A percentile compares a stretch with the other conserved stretches of the same genome.
These are phyloP conservation scores for Colletotrichum eremochloae DNA, from an alignment of 2,329 filamentous ascomycete species.

Conservation along the genomic window DNA sequence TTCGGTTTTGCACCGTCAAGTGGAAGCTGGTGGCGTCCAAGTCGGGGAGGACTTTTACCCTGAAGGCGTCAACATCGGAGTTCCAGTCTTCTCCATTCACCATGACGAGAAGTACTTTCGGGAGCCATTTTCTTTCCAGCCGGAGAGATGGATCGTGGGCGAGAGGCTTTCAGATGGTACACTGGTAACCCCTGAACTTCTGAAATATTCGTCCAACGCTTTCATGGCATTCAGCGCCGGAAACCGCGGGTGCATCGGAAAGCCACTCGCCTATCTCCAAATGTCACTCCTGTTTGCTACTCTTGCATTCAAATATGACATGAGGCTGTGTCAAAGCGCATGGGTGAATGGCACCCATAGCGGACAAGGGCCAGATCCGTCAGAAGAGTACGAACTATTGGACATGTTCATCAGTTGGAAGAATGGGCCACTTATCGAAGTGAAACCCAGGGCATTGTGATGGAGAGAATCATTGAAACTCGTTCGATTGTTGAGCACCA, in stretches of 20 bases:
- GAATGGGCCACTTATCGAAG: constrained; percentile 13
- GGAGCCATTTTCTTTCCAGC: constrained; percentile 16
- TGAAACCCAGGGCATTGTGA: not conserved
- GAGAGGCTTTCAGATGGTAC: constrained; percentile 24
- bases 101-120: constrained; percentile 25
- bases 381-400: constrained; percentile 21
- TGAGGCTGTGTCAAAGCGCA: constrained; percentile 5
- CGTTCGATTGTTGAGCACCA: too few relatives aligned
- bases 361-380: constrained; percentile 15
- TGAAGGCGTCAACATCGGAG: constrained; percentile 22
- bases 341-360: constrained; percentile 19
- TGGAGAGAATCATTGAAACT: too few relatives aligned
- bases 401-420: constrained; percentile 36
- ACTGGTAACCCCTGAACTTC: constrained; percentile 5
- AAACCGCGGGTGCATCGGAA: constrained; percentile 28
- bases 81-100: constrained; percentile 28
- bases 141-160: constrained; percentile 25
- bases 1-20: constrained; percentile 19
- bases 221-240: constrained; percentile 34
- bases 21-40: constrained; percentile 9
- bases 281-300: constrained; percentile 26
- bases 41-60: constrained; percentile 12
- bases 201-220: constrained; percentile 7
- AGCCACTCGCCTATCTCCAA: constrained; percentile 23
- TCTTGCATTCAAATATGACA: constrained; percentile 22